Evolutionary conservation across 139 green algal species (phyloP).

Genomic region (Coccomyxa sp.): DNA sequence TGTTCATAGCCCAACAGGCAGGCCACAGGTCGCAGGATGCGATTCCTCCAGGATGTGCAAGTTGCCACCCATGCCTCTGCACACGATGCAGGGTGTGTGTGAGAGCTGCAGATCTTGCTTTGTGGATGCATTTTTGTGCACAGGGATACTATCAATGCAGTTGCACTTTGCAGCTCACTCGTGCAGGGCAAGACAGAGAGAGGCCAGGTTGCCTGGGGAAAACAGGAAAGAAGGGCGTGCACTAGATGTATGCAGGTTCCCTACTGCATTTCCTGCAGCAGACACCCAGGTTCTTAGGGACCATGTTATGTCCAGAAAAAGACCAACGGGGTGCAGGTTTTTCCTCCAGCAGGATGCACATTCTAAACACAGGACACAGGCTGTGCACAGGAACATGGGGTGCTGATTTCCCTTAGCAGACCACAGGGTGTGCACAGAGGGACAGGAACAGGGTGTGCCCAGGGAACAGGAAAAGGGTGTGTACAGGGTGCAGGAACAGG

Average conservation of each 20-base stretch:
- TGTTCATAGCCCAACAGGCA: not conserved
- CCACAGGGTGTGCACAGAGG: constrained; percentile 5
- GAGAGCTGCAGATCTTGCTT: too few species aligned
- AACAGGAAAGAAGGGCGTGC: too few species aligned
- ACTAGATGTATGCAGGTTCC: not conserved
- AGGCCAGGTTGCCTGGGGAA: too few species aligned
- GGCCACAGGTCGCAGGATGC: too few species aligned
- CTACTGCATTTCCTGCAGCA: not conserved
- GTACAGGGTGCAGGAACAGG: constrained; percentile 5
- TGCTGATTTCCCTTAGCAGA: not conserved
- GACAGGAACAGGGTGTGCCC: not conserved
- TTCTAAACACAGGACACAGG: too few species aligned
- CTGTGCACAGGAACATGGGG: not conserved
- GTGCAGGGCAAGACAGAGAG: too few species aligned
- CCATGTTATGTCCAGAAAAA: not conserved
- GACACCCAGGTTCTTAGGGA: not conserved
- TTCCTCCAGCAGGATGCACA: not conserved
- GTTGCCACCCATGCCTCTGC: too few species aligned
- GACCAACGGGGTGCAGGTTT: not conserved
- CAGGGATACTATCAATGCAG: too few species aligned
- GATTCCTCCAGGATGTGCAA: too few species aligned
- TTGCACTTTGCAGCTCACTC: too few species aligned
- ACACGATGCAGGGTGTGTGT: too few species aligned
- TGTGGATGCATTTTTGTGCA: too few species aligned
- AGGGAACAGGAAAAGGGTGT: not conserved